A percentile compares a stretch with the other conserved stretches of the same genome.
Conservation (phyloP, 169 alveolate genomes). For the Plasmodium fragile region DNA sequence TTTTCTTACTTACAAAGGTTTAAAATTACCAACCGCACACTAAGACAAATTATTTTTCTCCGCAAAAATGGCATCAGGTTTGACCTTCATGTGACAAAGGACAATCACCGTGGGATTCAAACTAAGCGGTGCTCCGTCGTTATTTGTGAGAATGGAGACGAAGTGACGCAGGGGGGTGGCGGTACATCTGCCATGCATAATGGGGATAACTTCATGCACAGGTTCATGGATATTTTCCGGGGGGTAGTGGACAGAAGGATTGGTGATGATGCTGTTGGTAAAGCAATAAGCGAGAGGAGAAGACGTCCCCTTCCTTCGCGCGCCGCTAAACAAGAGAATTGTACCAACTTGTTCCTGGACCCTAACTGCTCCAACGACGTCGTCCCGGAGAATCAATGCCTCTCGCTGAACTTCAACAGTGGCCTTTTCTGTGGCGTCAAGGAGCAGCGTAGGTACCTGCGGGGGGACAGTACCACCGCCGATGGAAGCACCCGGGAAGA, state of each 20-base stretch:
- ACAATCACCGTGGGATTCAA: neutral
- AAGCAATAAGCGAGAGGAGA: neutral
- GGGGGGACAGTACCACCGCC: neutral
- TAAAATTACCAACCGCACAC: conserved; percentile 31
- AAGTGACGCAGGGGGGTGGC: neutral
- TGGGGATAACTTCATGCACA: neutral
- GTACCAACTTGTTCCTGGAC: neutral
- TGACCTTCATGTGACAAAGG: conserved; percentile 18
- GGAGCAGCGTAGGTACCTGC: neutral
- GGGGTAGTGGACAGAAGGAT: neutral
- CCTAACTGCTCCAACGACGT: conserved; percentile 9
- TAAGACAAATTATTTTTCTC: conserved; percentile 37
- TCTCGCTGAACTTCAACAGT: conserved; percentile 8
- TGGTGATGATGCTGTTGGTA: neutral
- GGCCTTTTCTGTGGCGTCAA: conserved; percentile 9
- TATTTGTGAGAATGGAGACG: neutral
- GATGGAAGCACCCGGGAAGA: neutral
- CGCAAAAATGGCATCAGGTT: conserved; percentile 18
- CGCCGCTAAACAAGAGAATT: neutral
- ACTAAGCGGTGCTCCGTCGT: neutral
- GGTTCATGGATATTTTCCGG: neutral
- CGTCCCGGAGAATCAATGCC: conserved; percentile 1
- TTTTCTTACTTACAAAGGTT: conserved; percentile 16
- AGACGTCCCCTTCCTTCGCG: neutral
- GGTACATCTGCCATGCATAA: neutral